Evolutionary conservation across 2,329 filamentous ascomycete species (phyloP), one percentile per base, ranked within the genome.

Genomic region (Cucurbitaria berberidis): DNA sequence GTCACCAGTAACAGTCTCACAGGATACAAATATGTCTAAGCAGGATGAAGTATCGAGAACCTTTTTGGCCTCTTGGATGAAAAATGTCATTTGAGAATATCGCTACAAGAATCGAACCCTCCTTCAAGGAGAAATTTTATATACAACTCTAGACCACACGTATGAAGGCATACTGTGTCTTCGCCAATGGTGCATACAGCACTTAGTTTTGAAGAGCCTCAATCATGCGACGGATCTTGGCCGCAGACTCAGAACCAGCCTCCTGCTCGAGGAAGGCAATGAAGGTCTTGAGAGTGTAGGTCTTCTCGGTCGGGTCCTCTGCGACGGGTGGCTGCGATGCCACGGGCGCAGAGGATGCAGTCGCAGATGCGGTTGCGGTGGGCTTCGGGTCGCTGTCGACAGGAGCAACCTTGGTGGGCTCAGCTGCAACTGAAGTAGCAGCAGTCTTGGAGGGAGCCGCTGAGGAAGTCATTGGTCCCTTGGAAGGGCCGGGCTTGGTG

Each of bases 221-320:
- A 45, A 59, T 56, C 56, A 59, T 59, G 16, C 56, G 56, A 19
- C 56, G 56, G 24, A 59, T 56, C 48, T 57, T 59, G 19, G 56
- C 53, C 35, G 56, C 56, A 18, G 53, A 51, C 11, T 34, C 53
- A 36, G n/a, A 45, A 11, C 54, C 50, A 27, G 53, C 48, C 34
- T 59, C 53, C 45, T 59, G 9, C 41, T 59, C 50, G 19, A 59
- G 57, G 47, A 57, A 57, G 24, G 53, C 50, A 47, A 59, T 59
- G 41, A 59, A 59, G 11, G 57, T 51, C 53, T 63, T 50, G 19
- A 63, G 53, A 3, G 60, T 62, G 47, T 55, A 63, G 9, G 48
- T 59, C 55, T 63, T 59, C 55, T 63, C 58, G 19, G 42, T 26
- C 16, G 58, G 49, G 19, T 48, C 40, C 21, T 41, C 39, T 5